Base-by-base conservation (phyloP, 108 stramenopile genomes). In the Cyclotella atomus region DNA sequence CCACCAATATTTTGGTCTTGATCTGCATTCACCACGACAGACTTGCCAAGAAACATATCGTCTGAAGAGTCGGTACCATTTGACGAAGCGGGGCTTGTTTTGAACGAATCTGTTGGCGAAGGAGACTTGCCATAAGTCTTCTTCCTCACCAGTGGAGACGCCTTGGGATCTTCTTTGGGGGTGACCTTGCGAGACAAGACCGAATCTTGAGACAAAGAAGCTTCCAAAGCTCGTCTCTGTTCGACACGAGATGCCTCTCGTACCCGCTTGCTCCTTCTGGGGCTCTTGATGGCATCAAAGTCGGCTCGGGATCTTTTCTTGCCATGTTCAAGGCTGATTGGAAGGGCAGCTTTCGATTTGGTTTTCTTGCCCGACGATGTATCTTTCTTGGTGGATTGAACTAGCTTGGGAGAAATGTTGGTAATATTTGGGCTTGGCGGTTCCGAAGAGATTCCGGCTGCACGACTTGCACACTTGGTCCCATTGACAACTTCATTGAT, bases 31-130 rank as follows among this genome's bases (percentile, higher is more conserved):
- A 61, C 36, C 1, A 61, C 60, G 5, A 36, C 55, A 28, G 55
- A 56, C 28, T 28, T 61, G 36, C 60, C 60, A 41, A 61, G 36
- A 24, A 61, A 10, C n/a, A 41, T 12, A 61, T 61, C 57, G 15
- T n/a, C 19, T 29, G 29, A 15, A 36, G 17, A 19, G 12, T 41
- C 23, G 27, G n/a, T 38, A 15, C 20, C 36, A 21, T 61, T 41
- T n/a, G n/a, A n/a, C 38, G 36, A 61, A 3, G 60, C 16, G 9
- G 38, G 21, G 38, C 9, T 9, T 6, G 60, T 24, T 20, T 41
- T 61, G 35, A 38, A 35, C 0, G 21, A 0, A 36, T 9, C 25
- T 12, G 1, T 57, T 49, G 47, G 47, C 4, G 47, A 49, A 17
- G 47, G n/a, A n/a, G 47, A 17, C 47, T 49, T 49, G 47, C 10